A percentile compares a stretch with the other conserved stretches of the same genome.
Conservation (phyloP, 73 alveolate genomes). For the Paramecium primaurelia region DNA sequence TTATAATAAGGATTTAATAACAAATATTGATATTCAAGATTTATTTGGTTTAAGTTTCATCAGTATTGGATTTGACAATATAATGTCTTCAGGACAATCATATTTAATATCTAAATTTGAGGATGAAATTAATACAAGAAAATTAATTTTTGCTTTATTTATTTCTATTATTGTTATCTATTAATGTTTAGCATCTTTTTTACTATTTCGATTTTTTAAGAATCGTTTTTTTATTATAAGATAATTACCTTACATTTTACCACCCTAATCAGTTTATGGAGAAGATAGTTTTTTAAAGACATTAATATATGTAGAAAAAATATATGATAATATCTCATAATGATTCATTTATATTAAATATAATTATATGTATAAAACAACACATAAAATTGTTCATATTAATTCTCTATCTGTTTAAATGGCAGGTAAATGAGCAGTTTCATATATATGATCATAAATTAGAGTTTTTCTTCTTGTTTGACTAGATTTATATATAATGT, state of each 20-base stretch:
- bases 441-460: background rate
- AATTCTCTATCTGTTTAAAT: background rate
- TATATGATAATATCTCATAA: conserved; percentile 8
- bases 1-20: background rate
- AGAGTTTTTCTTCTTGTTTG: background rate
- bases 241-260: conserved; percentile 27
- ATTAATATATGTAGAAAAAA: background rate
- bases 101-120: background rate
- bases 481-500: background rate
- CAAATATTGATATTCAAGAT: background rate
- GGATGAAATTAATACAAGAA: background rate
- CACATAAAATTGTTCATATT: background rate
- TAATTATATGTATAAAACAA: background rate
- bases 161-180: background rate
- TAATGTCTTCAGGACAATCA: background rate
- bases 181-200: background rate
- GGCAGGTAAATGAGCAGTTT: background rate
- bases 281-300: conserved; percentile 34
- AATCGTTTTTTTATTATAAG: background rate
- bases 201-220: background rate
- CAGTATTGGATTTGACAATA: background rate
- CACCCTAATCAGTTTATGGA: conserved; percentile 33
- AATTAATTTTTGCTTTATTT: background rate
- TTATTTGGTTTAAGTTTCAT: background rate
- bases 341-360: background rate